Evolutionary conservation across 1,139 yeast species (phyloP).

Genomic region (Debaryomyces singareniensis): DNA sequence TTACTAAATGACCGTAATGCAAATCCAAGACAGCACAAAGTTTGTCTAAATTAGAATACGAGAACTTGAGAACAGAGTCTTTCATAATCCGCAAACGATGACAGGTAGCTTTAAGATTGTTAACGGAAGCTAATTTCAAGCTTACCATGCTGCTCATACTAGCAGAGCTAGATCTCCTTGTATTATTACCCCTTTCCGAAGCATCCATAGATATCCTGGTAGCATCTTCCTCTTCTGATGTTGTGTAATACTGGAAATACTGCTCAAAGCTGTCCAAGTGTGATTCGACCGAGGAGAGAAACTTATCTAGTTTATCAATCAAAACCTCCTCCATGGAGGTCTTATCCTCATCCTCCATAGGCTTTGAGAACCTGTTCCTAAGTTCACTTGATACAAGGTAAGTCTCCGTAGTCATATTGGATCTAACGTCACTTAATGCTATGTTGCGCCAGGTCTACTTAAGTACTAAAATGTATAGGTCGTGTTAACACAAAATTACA

Average conservation of each 20-base stretch:
- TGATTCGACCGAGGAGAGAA: conserved; percentile 48
- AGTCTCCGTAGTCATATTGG: background rate
- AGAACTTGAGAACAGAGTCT: conserved; percentile 35
- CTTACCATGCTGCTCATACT: conserved; percentile 24
- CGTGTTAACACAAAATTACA: no score
- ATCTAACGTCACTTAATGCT: background rate
- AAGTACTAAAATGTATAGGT: no score
- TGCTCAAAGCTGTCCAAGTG: conserved; percentile 47
- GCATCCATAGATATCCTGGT: conserved; percentile 3
- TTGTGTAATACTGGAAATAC: conserved; percentile 33
- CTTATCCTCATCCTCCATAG: background rate
- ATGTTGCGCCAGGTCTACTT: no score
- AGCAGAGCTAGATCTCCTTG: conserved; percentile 20
- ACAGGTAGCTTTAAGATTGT: conserved; percentile 33
- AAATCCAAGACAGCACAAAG: conserved; percentile 49
- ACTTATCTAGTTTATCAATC: conserved; percentile 45
- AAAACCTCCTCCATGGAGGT: conserved; percentile 40
- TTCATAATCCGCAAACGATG: conserved; percentile 38
- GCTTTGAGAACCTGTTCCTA: conserved; percentile 1
- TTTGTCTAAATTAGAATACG: conserved; percentile 39
- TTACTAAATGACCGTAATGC: conserved; percentile 45
- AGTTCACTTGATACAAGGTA: background rate
- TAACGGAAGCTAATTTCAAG: conserved; percentile 26
- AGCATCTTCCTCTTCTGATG: conserved; percentile 8
- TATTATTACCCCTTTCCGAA: conserved; percentile 4